Evolutionary conservation across 768 basidiomycete genomes (phyloP).

Genomic region (Lactarius pseudohatsudake): DNA sequence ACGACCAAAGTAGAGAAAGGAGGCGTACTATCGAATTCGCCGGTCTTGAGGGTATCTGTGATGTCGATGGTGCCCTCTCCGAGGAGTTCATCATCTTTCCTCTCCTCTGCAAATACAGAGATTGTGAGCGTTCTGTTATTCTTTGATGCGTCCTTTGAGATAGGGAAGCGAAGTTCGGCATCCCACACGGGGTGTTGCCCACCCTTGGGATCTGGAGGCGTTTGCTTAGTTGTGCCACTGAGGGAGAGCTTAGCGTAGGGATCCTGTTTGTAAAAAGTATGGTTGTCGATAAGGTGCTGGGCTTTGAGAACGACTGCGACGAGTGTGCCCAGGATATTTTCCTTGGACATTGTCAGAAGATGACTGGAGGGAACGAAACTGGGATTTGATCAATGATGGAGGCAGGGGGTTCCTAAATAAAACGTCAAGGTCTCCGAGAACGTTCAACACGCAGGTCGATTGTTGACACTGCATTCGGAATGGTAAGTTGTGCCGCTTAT

Average conservation of each 20-base stretch:
- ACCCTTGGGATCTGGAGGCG: slow-evolving; percentile 75
- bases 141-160: slow-evolving; percentile 55
- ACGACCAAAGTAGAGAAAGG: not conserved
- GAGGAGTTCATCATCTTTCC: slow-evolving; percentile 67
- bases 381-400: not conserved
- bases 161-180: slow-evolving; percentile 76
- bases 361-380: not conserved
- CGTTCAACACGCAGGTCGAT: not conserved
- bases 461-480: not conserved
- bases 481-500: not conserved
- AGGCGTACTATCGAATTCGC: slow-evolving; percentile 86
- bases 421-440: not conserved
- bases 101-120: slow-evolving; percentile 79
- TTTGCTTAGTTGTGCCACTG: slow-evolving; percentile 61
- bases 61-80: slow-evolving; percentile 79
- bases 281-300: slow-evolving; percentile 76
- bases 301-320: slow-evolving; percentile 86
- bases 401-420: not conserved
- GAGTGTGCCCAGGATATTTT: slow-evolving; percentile 63
- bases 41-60: slow-evolving; percentile 72
- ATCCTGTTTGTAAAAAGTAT: slow-evolving; percentile 89
- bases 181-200: slow-evolving; percentile 96
- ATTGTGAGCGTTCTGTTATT: slow-evolving; percentile 66
- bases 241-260: slow-evolving; percentile 72
- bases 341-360: slow-evolving; percentile 21